Conservation (phyloP, 2,329 filamentous ascomycete genomes). For the Monilinia vaccinii-corymbosi region DNA sequence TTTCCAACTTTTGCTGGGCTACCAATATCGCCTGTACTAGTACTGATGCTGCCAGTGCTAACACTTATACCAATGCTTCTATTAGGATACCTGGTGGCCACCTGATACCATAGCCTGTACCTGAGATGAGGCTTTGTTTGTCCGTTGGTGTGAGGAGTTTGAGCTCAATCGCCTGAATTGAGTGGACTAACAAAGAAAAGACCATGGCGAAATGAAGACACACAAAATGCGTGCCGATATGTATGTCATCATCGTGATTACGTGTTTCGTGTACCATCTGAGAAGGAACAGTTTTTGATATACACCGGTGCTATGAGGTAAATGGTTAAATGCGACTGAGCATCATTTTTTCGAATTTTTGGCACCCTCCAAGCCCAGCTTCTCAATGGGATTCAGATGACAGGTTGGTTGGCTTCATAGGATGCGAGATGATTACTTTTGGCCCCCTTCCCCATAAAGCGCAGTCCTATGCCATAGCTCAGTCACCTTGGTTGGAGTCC, state of each 20-base stretch:
- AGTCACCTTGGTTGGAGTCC: not conserved
- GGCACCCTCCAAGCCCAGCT: not conserved
- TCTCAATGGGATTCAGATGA: no score
- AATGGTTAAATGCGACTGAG: not conserved
- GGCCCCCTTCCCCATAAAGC: not conserved
- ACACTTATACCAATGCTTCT: not conserved
- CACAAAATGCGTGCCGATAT: not conserved
- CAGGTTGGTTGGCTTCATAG: not conserved
- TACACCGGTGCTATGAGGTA: not conserved
- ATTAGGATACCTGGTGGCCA: not conserved
- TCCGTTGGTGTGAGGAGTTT: not conserved
- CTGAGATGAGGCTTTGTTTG: constrained; percentile 1
- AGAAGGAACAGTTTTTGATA: not conserved
- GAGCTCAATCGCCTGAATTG: not conserved
- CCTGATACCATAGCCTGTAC: not conserved
- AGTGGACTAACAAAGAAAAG: not conserved
- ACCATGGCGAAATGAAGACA: not conserved
- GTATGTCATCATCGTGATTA: not conserved
- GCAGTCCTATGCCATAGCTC: not conserved
- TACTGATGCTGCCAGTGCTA: not conserved
- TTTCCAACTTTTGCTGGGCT: not conserved
- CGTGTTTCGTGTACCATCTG: not conserved
- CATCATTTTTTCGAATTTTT: not conserved
- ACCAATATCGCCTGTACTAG: not conserved
- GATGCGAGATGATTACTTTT: not conserved